These are phyloP conservation scores for Sporothrix phasma DNA, from an alignment of 2,329 filamentous ascomycete species.

Conservation along the genomic window DNA sequence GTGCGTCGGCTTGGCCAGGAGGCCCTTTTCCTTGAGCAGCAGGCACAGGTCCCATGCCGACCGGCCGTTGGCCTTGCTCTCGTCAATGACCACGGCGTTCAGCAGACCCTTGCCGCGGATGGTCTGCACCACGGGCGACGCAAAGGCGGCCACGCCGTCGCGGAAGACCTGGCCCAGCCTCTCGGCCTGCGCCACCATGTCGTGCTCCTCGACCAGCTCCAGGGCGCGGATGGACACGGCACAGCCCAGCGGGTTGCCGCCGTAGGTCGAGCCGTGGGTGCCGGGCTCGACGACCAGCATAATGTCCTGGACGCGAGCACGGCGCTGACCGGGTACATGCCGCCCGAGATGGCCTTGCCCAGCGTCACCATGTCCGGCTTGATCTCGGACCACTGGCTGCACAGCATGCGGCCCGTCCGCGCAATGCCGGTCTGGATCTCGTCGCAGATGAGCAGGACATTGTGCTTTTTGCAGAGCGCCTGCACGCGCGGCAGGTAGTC, in stretches of 20 bases:
- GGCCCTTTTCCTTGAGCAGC: constrained; percentile 87
- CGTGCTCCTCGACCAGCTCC: constrained; percentile 86
- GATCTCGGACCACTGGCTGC: constrained; percentile 88
- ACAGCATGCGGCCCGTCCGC: constrained; percentile 86
- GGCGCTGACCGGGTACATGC: constrained; percentile 97
- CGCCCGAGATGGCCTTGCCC: constrained; percentile 94
- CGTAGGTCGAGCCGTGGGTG: constrained; percentile 97
- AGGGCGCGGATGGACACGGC: constrained; percentile 92
- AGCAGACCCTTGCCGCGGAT: constrained; percentile 89
- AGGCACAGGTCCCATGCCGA: constrained; percentile 95
- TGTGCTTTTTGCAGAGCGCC: constrained; percentile 86
- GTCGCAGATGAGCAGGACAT: constrained; percentile 91
- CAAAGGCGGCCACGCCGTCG: constrained; percentile 62
- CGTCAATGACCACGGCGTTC: constrained; percentile 94
- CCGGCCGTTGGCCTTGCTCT: constrained; percentile 72
- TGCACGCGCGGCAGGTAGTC: constrained; percentile 74
- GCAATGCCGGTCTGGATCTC: constrained; percentile 98
- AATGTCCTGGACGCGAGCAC: constrained; percentile 80
- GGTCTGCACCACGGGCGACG: constrained; percentile 68
- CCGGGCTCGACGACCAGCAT: constrained; percentile 96
- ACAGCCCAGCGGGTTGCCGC: constrained; percentile 90
- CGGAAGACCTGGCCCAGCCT: constrained; percentile 74
- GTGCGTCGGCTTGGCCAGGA: constrained; percentile 95
- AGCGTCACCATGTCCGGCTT: constrained; percentile 91
- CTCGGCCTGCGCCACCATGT: constrained; percentile 75